Conservation (phyloP, 2,329 filamentous ascomycete species). For the Fusarium sulawesiense region DNA sequence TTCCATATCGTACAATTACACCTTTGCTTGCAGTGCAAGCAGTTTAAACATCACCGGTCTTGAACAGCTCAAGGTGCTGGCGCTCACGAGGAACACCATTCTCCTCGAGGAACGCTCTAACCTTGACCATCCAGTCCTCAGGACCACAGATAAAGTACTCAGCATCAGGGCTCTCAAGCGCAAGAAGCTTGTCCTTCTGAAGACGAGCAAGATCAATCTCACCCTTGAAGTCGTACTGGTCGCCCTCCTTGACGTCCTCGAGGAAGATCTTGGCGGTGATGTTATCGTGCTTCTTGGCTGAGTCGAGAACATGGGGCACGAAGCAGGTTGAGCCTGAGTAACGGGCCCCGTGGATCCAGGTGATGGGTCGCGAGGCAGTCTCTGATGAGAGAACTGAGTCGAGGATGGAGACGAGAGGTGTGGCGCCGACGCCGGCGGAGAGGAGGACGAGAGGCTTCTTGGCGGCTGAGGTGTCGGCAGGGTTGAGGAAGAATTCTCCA, state of each 20-base stretch:
- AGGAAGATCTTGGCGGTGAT: conserved; percentile 66
- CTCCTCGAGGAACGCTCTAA: conserved; percentile 62
- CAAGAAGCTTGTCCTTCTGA: conserved; percentile 64
- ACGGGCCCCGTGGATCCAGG: conserved; percentile 72
- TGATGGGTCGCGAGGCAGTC: conserved; percentile 59
- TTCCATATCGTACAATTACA: neutral
- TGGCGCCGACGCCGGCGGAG: conserved; percentile 76
- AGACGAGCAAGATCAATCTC: conserved; percentile 69
- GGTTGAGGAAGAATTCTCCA: conserved; percentile 72
- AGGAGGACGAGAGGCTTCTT: conserved; percentile 71
- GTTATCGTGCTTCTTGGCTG: conserved; percentile 53
- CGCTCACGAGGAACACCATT: conserved; percentile 68
- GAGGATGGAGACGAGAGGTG: conserved; percentile 74
- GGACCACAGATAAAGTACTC: conserved; percentile 81
- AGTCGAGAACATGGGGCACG: conserved; percentile 59
- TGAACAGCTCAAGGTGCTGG: conserved; percentile 76
- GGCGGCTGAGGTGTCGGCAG: conserved; percentile 52
- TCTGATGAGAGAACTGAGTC: conserved; percentile 59
- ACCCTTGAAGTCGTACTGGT: conserved; percentile 69
- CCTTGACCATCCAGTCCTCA: conserved; percentile 73
- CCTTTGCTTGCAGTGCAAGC: neutral
- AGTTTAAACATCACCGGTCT: conserved; percentile 59
- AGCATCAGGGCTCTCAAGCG: conserved; percentile 63
- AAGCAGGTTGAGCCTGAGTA: conserved; percentile 66
- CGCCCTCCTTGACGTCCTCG: conserved; percentile 60